Base-by-base conservation (phyloP, 495 filamentous ascomycete genomes). In the Penicillium salamii region DNA sequence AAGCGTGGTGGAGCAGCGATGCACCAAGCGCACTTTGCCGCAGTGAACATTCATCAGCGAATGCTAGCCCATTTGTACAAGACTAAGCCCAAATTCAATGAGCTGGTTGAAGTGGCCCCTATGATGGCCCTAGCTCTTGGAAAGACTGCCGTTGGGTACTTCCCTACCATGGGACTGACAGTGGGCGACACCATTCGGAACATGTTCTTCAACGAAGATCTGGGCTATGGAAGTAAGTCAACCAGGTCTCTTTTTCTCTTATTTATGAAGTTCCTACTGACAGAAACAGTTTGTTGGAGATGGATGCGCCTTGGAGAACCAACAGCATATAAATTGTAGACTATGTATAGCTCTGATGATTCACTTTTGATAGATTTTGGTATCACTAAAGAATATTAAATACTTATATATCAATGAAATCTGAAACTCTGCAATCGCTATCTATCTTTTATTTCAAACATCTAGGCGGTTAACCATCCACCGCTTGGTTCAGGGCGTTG, bases 401-500 rank as follows among this genome's bases (percentile, higher is more conserved):
- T 19, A 31, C 32, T 31, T 32, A 32, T 21, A 20, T 44, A 5
- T 20, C n/a, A 8, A 14, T 9, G 20, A 40, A 40, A 19, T 11
- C 1, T 19, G 14, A 18, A 5, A 11, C 18, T 7, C 23, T 26
- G 23, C 23, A 4, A 26, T 26, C 4, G 8, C 3, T 3, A 8
- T 26, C 4, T 26, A 4, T 26, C 23, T 26, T 26, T 26, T 8
- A 4, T 26, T 26, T 8, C 3, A 26, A 26, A 26, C 5, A 33
- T 44, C 1, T 12, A 21, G 19, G 9, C 11, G 11, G 18, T 12
- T 32, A 43, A n/a, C 28, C 28, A 44, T 44, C 54, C 1, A 57
- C 44, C 6, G 50, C 49, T 26, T 58, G 55, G 28, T 52, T 48
- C 46, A 55, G 36, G 23, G 49, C 75, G 55, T 78, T 78, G 5